Evolutionary conservation across 2,329 filamentous ascomycete species (phyloP), one percentile per base, ranked within the genome.

Genomic region (Dissoconium aciculare): DNA sequence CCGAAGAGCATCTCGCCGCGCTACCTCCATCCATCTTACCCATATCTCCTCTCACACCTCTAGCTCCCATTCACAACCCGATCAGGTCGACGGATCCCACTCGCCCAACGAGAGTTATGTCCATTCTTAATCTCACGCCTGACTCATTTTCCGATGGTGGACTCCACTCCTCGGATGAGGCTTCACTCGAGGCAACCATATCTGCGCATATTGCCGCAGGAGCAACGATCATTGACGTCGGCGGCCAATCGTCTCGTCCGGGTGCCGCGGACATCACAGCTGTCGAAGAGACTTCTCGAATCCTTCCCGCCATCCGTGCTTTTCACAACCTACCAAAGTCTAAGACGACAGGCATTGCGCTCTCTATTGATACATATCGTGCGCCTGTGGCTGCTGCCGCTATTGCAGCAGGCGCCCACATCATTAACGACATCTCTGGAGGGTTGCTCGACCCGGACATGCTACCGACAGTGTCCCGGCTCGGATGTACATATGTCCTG

Each of bases 121-220:
- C 80, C 32, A 92, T 98, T 40, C 64, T 95, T 27, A 98, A 98
- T 56, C 61, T 92, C 31, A 95, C 89, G 0, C 87, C 87, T 0
- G 87, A 98, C 58, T 95, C 87, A 6, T 98, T 98, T 61, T 95
- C 87, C 1, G 85, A 95, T 50, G 87, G 84, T 31, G 84, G 84
- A 5, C 49, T 63, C 5, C 69, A 84, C 53, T 48, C 61, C 14
- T 49, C 39, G 4, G 62, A 70, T 39, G 38, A 59, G 2, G 38
- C 54, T 14, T 44, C 59, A 15, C 64, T 89, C 15, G 57, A 64
- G 9, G 50, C 62, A 9, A 78, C 70, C 1, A 64, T 85, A 11
- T 57, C 62, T 29, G 44, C 57, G 8, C 74, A 83, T 50, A 69
- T 91, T 38, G 55, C 58, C 23, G 60, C 64, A 5, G 84, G 85